phyloP scores from a whole-genome alignment of 495 filamentous ascomycete species.

The Massariosphaeria phaeospora region DNA sequence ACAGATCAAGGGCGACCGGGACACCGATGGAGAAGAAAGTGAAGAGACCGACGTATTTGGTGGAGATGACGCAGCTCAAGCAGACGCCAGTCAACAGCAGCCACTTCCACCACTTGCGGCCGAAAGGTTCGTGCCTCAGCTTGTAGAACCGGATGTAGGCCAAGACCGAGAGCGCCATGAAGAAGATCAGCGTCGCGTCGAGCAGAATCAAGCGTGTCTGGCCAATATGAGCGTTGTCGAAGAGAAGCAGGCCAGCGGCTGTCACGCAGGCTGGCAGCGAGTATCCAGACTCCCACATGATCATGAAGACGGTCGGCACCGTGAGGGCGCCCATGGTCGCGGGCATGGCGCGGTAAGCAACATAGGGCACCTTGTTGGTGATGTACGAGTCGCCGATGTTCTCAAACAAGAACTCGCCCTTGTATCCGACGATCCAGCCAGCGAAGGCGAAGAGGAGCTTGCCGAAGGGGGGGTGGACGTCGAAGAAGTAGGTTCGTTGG shows the following conservation, averaged over 20 bases:
- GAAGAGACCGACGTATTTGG: slow-evolving; percentile 95
- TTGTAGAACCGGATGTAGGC: slow-evolving; percentile 98
- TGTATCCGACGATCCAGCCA: slow-evolving; percentile 92
- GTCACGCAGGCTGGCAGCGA: slow-evolving; percentile 87
- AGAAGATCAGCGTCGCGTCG: slow-evolving; percentile 87
- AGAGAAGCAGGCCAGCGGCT: slow-evolving; percentile 78
- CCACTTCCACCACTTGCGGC: slow-evolving; percentile 99
- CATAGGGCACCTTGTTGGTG: slow-evolving; percentile 91
- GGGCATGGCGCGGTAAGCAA: slow-evolving; percentile 90
- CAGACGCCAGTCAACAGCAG: slow-evolving; percentile 88
- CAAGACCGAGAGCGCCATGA: slow-evolving; percentile 90
- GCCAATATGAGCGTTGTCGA: slow-evolving; percentile 97
- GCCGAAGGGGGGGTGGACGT: slow-evolving; percentile 96
- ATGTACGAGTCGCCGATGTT: slow-evolving; percentile 99
- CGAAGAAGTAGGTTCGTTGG: slow-evolving; percentile 98
- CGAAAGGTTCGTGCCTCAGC: slow-evolving; percentile 80
- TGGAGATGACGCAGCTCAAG: slow-evolving; percentile 95
- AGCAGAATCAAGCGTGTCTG: slow-evolving; percentile 94
- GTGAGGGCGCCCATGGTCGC: slow-evolving; percentile 87
- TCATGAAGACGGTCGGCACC: slow-evolving; percentile 88
- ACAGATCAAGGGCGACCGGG: slow-evolving; percentile 88
- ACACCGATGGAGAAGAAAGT: slow-evolving; percentile 96
- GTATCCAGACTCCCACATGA: slow-evolving; percentile 99
- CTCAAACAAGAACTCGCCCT: slow-evolving; percentile 95
- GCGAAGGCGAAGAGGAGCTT: slow-evolving; percentile 87